A percentile compares a stretch with the other conserved stretches of the same genome.
These are phyloP conservation scores for Cercospora canescens DNA, from an alignment of 2,329 filamentous ascomycete species.

Conservation along the genomic window DNA sequence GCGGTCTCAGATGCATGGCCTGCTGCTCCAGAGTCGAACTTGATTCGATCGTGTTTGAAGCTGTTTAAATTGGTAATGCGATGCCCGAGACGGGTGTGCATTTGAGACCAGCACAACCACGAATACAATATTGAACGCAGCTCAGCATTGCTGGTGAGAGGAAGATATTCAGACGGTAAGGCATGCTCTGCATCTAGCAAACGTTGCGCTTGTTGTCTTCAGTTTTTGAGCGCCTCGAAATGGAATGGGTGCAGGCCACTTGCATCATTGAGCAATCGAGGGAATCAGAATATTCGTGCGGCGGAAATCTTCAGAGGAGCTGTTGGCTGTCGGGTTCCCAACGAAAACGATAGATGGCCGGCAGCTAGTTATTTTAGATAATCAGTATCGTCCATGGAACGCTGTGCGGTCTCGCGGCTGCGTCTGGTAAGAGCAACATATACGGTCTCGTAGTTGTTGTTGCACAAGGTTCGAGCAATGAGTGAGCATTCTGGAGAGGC, in stretches of 20 bases:
- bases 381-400: too few relatives aligned
- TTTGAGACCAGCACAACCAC: not conserved
- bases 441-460: too few relatives aligned
- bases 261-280: too few relatives aligned
- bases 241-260: too few relatives aligned
- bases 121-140: not conserved
- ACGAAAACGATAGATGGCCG: not conserved
- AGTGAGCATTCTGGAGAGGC: too few relatives aligned
- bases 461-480: too few relatives aligned
- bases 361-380: not conserved
- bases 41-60: not conserved
- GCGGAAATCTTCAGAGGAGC: too few relatives aligned
- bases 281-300: too few relatives aligned
- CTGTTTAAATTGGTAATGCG: not conserved
- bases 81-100: not conserved
- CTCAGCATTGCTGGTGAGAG: not conserved
- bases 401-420: not conserved
- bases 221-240: too few relatives aligned
- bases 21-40: not conserved
- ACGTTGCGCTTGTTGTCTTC: not conserved
- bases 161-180: not conserved
- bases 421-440: too few relatives aligned
- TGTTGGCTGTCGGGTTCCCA: not conserved
- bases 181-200: not conserved
- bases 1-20: not conserved